These are phyloP conservation scores for Dactylella cylindrospora DNA, from an alignment of 2,329 filamentous ascomycete genomes.

Conservation along the genomic window DNA sequence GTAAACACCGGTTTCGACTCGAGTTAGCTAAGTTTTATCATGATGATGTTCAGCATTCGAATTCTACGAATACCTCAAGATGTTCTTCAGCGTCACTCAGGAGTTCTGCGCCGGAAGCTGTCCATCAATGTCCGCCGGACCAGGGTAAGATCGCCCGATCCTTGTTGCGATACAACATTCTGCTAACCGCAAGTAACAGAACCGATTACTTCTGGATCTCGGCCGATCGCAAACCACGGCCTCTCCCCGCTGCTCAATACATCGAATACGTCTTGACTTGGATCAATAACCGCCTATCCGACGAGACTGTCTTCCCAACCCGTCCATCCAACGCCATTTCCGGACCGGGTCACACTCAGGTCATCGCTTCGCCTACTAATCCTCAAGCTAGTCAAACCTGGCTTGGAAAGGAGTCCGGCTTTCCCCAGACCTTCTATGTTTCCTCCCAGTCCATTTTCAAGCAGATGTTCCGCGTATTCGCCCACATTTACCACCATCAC, in stretches of 20 bases:
- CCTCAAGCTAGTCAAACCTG: constrained; percentile 66
- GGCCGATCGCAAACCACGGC: constrained; percentile 48
- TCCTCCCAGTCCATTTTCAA: constrained; percentile 93
- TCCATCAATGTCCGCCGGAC: constrained; percentile 90
- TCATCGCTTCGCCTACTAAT: constrained; percentile 62
- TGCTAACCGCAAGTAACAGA: constrained; percentile 23
- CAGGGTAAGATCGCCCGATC: constrained; percentile 63
- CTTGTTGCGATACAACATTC: background rate
- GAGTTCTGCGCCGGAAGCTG: constrained; percentile 86
- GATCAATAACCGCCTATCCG: constrained; percentile 49
- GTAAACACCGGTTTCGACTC: background rate
- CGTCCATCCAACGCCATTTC: constrained; percentile 46
- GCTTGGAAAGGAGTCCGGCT: constrained; percentile 89
- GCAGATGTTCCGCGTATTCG: constrained; percentile 98
- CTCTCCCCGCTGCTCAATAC: constrained; percentile 48
- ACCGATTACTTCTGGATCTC: constrained; percentile 49
- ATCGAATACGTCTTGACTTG: constrained; percentile 49
- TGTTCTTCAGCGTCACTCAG: constrained; percentile 67
- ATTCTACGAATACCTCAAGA: constrained; percentile 49
- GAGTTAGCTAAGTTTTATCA: background rate
- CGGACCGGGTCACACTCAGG: constrained; percentile 53
- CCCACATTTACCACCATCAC: constrained; percentile 96
- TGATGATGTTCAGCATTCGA: constrained; percentile 48
- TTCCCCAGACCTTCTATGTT: constrained; percentile 83
- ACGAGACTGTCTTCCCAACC: constrained; percentile 49